Base-by-base conservation (phyloP, 1,284 basidiomycete genomes). In the Apiotrichum veenhuisii region DNA sequence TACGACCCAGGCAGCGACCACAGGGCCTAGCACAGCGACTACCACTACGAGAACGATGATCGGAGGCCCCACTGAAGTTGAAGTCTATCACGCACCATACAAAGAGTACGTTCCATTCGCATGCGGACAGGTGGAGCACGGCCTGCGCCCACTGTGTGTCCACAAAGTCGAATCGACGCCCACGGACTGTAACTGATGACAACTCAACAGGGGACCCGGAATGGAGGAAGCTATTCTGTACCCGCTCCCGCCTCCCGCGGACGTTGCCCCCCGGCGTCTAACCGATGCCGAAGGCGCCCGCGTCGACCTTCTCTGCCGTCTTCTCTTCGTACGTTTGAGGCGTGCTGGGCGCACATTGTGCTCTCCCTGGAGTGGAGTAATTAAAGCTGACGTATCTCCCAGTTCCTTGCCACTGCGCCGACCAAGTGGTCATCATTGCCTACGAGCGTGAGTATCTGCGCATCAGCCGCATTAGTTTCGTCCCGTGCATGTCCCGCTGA, bases 391-490 rank as follows among this genome's bases (percentile, higher is more conserved):
- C 63, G 25, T 17, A 34, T 25, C 34, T 23, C 14, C 14, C 52
- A 78, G 76, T 94, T 93, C 77, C 84, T 94, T 41, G 88, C 89
- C 15, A 93, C 90, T 0, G 91, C 78, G 1, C 78, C 78, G 2
- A 77, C 76, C 2, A 70, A 70, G 40, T 80, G 76, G 75, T 71
- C 63, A 44, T 59, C 59, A 18, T 41, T 61, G 17, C 58, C 45
- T 17, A 44, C 48, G n/a, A 55, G 52, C 43, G 63, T 52, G 30
- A 48, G 54, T 45, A 9, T 22, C 33, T 30, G 30, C 30, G 8
- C n/a, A n/a, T n/a, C n/a, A n/a, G n/a, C 18, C n/a, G 9, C 67
- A 67, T 11, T 7, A n/a, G 20, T n/a, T 10, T 34, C 43, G 17
- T 44, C 41, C n/a, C 52, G 50, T 40, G 59, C 50, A 26, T 45